These are phyloP conservation scores for Cotoneaster glaucophyllus DNA, from an alignment of 306 rosid genomes.

Conservation along the genomic window DNA sequence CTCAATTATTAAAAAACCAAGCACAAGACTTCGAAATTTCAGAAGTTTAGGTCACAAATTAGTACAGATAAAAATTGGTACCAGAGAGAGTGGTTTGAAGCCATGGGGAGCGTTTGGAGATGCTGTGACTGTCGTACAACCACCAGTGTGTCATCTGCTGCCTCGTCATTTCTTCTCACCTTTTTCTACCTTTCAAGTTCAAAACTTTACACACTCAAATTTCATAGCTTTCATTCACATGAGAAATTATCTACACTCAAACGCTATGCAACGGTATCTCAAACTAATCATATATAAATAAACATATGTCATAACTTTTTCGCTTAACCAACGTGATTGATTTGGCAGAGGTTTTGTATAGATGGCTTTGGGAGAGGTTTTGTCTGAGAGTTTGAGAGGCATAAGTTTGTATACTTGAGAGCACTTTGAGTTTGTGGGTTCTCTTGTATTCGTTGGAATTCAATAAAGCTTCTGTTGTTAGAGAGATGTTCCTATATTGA, in stretches of 20 bases:
- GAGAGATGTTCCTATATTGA: too few species aligned
- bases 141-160: constrained; percentile 46
- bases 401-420: too few species aligned
- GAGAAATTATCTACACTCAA: not conserved
- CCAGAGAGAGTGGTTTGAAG: constrained; percentile 74
- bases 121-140: constrained; percentile 59
- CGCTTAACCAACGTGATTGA: too few species aligned
- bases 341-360: too few species aligned
- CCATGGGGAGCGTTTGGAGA: constrained; percentile 59
- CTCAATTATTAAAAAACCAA: not conserved
- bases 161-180: constrained; percentile 25
- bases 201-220: not conserved
- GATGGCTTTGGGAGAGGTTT: too few species aligned
- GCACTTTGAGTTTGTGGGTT: too few species aligned
- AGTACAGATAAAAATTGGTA: constrained; percentile 14
- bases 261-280: not conserved
- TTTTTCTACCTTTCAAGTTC: constrained; percentile 2
- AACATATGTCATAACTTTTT: not conserved
- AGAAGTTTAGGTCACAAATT: not conserved
- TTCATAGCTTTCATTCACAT: not conserved
- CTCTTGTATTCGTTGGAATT: too few species aligned
- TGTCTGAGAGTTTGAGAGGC: too few species aligned
- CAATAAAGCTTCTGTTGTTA: too few species aligned
- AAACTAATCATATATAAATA: not conserved
- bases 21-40: not conserved